A percentile compares a stretch with the other conserved stretches of the same genome.
Conservation (phyloP, 345 rosid species). For the Litchi chinensis region DNA sequence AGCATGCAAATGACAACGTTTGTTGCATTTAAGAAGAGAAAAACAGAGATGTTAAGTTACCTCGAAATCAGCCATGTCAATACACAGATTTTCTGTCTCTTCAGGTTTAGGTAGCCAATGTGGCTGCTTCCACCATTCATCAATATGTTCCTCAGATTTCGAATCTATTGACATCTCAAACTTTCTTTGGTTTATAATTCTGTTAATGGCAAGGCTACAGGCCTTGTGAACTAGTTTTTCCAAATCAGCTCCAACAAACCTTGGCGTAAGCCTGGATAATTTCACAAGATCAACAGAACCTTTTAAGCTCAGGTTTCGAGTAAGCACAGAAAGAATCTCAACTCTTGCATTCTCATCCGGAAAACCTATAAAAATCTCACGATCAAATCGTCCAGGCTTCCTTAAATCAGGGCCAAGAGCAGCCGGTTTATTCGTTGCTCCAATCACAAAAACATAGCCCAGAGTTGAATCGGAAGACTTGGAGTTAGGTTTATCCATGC, state of each 20-base stretch:
- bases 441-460: slow-evolving; percentile 79
- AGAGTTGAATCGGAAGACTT: slow-evolving; percentile 35
- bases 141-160: slow-evolving; percentile 33
- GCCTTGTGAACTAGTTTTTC: slow-evolving; percentile 70
- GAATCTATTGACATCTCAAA: slow-evolving; percentile 38
- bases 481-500: slow-evolving; percentile 69
- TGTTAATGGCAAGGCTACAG: slow-evolving; percentile 69
- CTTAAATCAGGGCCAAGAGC: slow-evolving; percentile 78
- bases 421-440: slow-evolving; percentile 89
- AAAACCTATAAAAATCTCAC: slow-evolving; percentile 74
- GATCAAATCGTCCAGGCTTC: slow-evolving; percentile 86
- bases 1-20: too few species aligned
- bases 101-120: slow-evolving; percentile 67
- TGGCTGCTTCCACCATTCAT: slow-evolving; percentile 68
- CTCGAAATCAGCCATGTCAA: slow-evolving; percentile 81
- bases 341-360: slow-evolving; percentile 78
- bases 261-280: slow-evolving; percentile 81
- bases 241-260: slow-evolving; percentile 93
- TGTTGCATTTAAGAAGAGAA: background rate
- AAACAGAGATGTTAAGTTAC: slow-evolving; percentile 31
- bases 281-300: slow-evolving; percentile 67
- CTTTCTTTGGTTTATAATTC: slow-evolving; percentile 54
- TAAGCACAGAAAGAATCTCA: slow-evolving; percentile 72
- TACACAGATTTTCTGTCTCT: slow-evolving; percentile 64
- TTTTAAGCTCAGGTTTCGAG: slow-evolving; percentile 57